Evolutionary conservation across 768 basidiomycete genomes (phyloP), one percentile per base, ranked within the genome.

Genomic region (Tulasnella sp.): DNA sequence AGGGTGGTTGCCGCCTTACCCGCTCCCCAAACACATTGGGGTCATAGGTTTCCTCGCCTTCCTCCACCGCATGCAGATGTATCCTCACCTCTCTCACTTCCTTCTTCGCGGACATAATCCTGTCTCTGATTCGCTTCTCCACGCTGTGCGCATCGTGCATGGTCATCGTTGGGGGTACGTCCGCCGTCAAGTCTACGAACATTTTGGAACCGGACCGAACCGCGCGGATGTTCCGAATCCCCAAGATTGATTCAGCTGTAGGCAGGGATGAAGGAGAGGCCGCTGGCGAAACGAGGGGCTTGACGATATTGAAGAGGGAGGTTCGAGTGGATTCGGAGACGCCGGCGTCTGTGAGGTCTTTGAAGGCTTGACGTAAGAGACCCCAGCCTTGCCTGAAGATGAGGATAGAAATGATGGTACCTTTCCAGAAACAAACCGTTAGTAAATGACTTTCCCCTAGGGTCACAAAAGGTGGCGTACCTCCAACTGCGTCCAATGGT

Each of bases 401-500:
- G 55, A 95, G 81, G 58, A 86, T 68, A n/a, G 91, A 92, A n/a
- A 95, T 90, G 51, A 93, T 66, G 19, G 96, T 71, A 24, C 91
- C 89, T 90, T 63, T 2, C 24, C 60, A 17, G 59, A 11, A 24
- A 43, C n/a, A 59, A 61, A 42, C 11, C 27, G 45, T 34, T 38
- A 59, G 53, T 17, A 29, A 27, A 58, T 44, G 19, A 54, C 47
- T 26, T 51, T 50, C 27, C 42, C 24, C 21, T 42, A 19, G 34
- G 63, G 44, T 67, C 65, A 21, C 59, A 68, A 64, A 24, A 65
- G 56, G 58, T 51, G 30, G 64, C 78, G 70, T 66, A 83, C 95
- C 95, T 64, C 96, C 96, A 34, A 99, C 78, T 8, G 96, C 94
- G 69, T 99, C 96, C 38, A 98, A 75, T 60, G 96, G 88, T 56